Percentiles rank a stretch among this genome's conserved stretches.
phyloP scores from a whole-genome alignment of 495 filamentous ascomycete species.

The Trichodelitschia bisporula region DNA sequence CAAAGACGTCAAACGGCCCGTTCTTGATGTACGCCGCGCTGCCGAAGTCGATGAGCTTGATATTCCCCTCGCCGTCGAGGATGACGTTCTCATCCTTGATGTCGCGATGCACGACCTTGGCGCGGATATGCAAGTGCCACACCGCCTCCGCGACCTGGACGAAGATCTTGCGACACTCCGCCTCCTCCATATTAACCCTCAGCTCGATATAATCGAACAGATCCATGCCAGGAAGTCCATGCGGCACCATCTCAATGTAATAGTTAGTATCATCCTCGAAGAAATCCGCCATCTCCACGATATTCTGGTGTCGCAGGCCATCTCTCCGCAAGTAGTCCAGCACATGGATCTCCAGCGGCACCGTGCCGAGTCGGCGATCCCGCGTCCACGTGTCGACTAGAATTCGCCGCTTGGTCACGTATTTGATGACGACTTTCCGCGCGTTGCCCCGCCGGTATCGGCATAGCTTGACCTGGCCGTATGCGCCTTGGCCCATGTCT shows the following conservation, averaged over 20 bases:
- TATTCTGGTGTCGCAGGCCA: constrained; percentile 74
- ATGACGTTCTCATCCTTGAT: constrained; percentile 99
- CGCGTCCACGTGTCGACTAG: constrained; percentile 97
- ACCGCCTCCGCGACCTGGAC: constrained; percentile 73
- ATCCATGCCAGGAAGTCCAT: constrained; percentile 94
- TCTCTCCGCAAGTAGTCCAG: constrained; percentile 80
- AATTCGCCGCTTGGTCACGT: constrained; percentile 90
- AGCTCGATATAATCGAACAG: constrained; percentile 98
- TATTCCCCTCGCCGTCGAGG: constrained; percentile 79
- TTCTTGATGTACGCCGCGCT: constrained; percentile 96
- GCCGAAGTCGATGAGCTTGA: constrained; percentile 95
- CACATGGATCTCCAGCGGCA: constrained; percentile 93
- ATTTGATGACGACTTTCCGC: constrained; percentile 86
- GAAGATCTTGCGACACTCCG: constrained; percentile 85
- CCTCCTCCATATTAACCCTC: constrained; percentile 86
- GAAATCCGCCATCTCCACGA: constrained; percentile 96
- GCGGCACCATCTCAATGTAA: constrained; percentile 96
- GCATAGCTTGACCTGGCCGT: constrained; percentile 93
- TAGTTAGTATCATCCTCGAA: constrained; percentile 97
- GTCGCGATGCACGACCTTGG: constrained; percentile 82
- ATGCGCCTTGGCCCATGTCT: constrained; percentile 96
- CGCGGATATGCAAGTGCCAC: constrained; percentile 76
- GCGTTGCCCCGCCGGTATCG: constrained; percentile 50
- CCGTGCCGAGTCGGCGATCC: constrained; percentile 82
- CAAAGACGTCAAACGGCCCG: constrained; percentile 96